Evolutionary conservation across 2,329 filamentous ascomycete genomes (phyloP).

Genomic region (Aplosporella prunicola): DNA sequence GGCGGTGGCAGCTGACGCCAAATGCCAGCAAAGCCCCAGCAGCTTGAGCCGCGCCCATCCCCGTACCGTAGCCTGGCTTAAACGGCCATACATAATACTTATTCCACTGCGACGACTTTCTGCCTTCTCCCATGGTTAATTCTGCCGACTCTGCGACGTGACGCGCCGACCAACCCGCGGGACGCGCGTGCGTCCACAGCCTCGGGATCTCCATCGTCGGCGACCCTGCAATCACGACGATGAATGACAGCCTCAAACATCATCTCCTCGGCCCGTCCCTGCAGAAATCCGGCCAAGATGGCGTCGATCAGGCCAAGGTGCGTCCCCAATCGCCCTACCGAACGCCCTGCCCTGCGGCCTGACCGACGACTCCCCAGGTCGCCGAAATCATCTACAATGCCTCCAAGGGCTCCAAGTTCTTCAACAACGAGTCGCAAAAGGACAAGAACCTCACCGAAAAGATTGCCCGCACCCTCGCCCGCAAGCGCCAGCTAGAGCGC

Average conservation of each 20-base stretch:
- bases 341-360: not conserved
- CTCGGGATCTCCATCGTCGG: too few species aligned
- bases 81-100: too few species aligned
- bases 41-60: too few species aligned
- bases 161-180: too few species aligned
- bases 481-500: constrained; percentile 65
- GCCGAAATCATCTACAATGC: constrained; percentile 96
- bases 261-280: constrained; percentile 81
- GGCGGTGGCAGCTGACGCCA: too few species aligned
- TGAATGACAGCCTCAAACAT: constrained; percentile 71
- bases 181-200: too few species aligned
- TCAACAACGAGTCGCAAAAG: constrained; percentile 76
- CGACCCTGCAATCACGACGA: too few species aligned
- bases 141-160: too few species aligned
- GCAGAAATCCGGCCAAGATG: constrained; percentile 86
- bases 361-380: constrained; percentile 47
- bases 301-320: constrained; percentile 83
- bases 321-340: constrained; percentile 10
- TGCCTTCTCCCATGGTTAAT: too few species aligned
- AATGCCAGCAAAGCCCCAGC: too few species aligned
- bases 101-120: too few species aligned
- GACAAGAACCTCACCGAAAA: constrained; percentile 78
- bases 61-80: too few species aligned
- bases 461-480: constrained; percentile 67
- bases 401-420: constrained; percentile 93